Base-by-base conservation (phyloP, 2,329 filamentous ascomycete genomes). In the Aspergillus candidus region DNA sequence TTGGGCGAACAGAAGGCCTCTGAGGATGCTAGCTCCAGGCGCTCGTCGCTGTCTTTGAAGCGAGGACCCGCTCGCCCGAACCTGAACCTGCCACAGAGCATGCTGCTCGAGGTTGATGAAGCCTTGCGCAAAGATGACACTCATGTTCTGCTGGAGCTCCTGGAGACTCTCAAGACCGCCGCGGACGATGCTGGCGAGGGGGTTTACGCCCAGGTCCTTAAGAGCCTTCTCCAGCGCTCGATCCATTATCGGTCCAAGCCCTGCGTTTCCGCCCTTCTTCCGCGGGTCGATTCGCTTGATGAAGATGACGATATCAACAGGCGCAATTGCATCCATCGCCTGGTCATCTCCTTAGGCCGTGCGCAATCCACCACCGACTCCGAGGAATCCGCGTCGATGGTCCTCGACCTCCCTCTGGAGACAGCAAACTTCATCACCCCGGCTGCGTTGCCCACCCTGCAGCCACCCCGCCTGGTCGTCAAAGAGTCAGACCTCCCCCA, bases 281-380 rank as follows among this genome's bases (percentile, higher is more conserved):
- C 73, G 10, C 77, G 82, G 34, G 75, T 93, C 40, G 77, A 81
- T 35, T 82, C 79, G 1, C 75, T 97, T 2, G 83, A 94, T 39
- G 90, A 95, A 60, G 79, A 86, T 2, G 87, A 94, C 54, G 93
- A 97, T 60, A 88, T 98, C 61, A 95, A 97, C 67, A 83, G 85
- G 57, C 84, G 93, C 11, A 98, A 96, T 62, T 93, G 88, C 62
- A 80, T 98, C 38, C 93, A 98, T 63, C 83, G 93, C 7, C 74
- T 97, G 2, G 85, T 98, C 34, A 94, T 97, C 47, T 84, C 90
- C 14, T 94, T 96, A 55, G 90, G 91, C 13, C 82, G 91, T 38
- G 82, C 84, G 11, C 78, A 82, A 54, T 74, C 77, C 11, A 75
- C 76, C 7, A 73, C 74, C 31, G 69, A 71, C 38, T 68, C 69